Conservation (phyloP, 768 basidiomycete genomes). For the Collybia nuda region DNA sequence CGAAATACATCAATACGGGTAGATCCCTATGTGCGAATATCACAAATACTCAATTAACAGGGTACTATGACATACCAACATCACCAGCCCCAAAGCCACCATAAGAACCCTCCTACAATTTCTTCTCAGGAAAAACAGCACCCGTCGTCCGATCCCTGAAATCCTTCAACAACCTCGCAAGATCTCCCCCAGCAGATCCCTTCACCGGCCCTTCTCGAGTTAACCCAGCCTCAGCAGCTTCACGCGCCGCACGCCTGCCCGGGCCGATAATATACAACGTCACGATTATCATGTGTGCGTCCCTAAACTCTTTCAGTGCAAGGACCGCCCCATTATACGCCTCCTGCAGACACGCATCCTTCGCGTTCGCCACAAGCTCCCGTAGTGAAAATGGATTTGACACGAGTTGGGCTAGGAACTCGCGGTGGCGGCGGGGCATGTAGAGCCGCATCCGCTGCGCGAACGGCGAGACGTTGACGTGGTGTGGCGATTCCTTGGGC, state of each 20-base stretch:
- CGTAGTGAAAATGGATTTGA: constrained; percentile 61
- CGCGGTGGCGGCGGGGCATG: constrained; percentile 81
- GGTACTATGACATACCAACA: too few relatives aligned
- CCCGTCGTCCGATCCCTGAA: constrained; percentile 66
- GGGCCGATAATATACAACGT: constrained; percentile 77
- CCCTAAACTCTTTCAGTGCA: constrained; percentile 71
- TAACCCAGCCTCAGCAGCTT: constrained; percentile 6
- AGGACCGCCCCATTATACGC: constrained; percentile 67
- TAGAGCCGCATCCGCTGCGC: constrained; percentile 75
- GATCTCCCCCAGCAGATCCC: constrained; percentile 79
- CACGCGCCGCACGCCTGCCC: constrained; percentile 36
- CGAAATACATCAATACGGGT: too few relatives aligned
- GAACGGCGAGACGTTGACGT: constrained; percentile 35
- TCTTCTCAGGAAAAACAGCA: constrained; percentile 21
- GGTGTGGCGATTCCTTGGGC: constrained; percentile 2
- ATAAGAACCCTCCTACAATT: too few relatives aligned
- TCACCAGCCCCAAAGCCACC: too few relatives aligned
- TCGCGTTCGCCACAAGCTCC: constrained; percentile 39
- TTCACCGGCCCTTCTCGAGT: constrained; percentile 31
- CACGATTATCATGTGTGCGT: constrained; percentile 76
- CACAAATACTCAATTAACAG: too few relatives aligned
- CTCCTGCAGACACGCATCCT: constrained; percentile 31
- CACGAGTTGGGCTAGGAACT: constrained; percentile 68
- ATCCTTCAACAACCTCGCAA: constrained; percentile 74
- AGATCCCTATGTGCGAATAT: too few relatives aligned